These are phyloP conservation scores for Ochromonadaceae sp. DNA, from an alignment of 352 stramenopile species.

Conservation along the genomic window DNA sequence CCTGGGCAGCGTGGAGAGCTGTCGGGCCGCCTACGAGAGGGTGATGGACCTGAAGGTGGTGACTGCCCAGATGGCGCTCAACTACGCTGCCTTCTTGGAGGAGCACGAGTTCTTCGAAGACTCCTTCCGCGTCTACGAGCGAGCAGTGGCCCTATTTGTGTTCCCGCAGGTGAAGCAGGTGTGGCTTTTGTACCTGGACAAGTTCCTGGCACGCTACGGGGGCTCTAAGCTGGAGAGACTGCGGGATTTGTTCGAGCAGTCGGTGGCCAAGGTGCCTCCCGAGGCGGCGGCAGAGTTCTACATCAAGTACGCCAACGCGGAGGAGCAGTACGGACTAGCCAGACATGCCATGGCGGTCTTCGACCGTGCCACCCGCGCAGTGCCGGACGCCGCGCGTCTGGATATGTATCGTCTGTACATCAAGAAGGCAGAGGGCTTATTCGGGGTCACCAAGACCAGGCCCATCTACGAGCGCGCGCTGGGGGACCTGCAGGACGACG, in stretches of 20 bases:
- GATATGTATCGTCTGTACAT: constrained; percentile 85
- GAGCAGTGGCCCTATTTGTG: constrained; percentile 55
- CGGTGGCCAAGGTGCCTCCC: constrained; percentile 49
- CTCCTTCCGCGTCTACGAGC: constrained; percentile 48
- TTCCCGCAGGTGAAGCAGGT: constrained; percentile 89
- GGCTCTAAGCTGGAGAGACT: constrained; percentile 89
- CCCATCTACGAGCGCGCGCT: constrained; percentile 93
- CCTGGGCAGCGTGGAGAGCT: constrained; percentile 80
- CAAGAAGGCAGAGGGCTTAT: constrained; percentile 81
- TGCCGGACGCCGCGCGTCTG: constrained; percentile 62
- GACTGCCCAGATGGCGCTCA: constrained; percentile 89
- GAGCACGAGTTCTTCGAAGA: constrained; percentile 95
- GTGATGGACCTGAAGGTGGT: constrained; percentile 87
- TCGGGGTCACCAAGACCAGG: constrained; percentile 83
- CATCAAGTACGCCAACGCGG: constrained; percentile 77
- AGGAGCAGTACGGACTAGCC: constrained; percentile 87
- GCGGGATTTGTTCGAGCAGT: constrained; percentile 88
- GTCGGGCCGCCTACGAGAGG: constrained; percentile 81
- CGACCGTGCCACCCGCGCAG: constrained; percentile 68
- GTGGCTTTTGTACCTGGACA: constrained; percentile 82
- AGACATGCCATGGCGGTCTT: constrained; percentile 89
- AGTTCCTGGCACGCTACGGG: constrained; percentile 85
- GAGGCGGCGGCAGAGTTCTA: constrained; percentile 61
- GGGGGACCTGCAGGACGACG: constrained; percentile 69
- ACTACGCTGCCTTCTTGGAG: constrained; percentile 87